Conservation (phyloP, 345 rosid species). For the Arabidopsis arenosa region DNA sequence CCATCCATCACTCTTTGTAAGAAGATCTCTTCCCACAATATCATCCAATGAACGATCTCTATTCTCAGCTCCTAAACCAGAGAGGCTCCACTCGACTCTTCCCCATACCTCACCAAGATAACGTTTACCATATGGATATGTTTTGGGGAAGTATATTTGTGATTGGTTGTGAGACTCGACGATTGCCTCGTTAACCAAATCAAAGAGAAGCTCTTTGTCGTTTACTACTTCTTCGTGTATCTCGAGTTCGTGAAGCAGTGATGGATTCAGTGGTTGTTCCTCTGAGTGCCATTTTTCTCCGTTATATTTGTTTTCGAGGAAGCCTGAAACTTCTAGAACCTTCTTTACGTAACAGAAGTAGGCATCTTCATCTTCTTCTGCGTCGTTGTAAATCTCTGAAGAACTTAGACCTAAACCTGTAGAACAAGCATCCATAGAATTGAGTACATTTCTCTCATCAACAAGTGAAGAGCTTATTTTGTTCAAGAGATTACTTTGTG, state of each 20-base stretch:
- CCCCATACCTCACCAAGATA: slow-evolving; percentile 72
- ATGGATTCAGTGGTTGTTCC: slow-evolving; percentile 74
- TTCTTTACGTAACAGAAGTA: slow-evolving; percentile 62
- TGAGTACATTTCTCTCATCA: neutral
- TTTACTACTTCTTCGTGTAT: slow-evolving; percentile 45
- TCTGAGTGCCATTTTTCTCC: slow-evolving; percentile 61
- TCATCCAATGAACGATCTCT: slow-evolving; percentile 60
- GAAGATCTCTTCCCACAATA: slow-evolving; percentile 61
- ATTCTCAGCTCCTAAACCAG: slow-evolving; percentile 44
- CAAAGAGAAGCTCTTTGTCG: slow-evolving; percentile 67
- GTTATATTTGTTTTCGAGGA: slow-evolving; percentile 48
- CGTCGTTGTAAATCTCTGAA: slow-evolving; percentile 2
- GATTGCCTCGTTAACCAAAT: slow-evolving; percentile 64
- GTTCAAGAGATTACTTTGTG: slow-evolving; percentile 34
- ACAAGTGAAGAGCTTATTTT: neutral
- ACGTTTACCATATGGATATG: slow-evolving; percentile 55
- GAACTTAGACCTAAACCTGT: slow-evolving; percentile 32
- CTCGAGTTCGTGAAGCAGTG: slow-evolving; percentile 58
- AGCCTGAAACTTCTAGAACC: slow-evolving; percentile 68
- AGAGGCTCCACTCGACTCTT: slow-evolving; percentile 52
- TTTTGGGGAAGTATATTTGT: slow-evolving; percentile 61
- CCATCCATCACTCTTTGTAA: slow-evolving; percentile 67
- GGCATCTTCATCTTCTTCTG: slow-evolving; percentile 44
- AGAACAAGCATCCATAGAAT: slow-evolving; percentile 2
- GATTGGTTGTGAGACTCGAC: slow-evolving; percentile 53